phyloP scores from a whole-genome alignment of 2,329 filamentous ascomycete genomes.

The Fusarium verrucosum region DNA sequence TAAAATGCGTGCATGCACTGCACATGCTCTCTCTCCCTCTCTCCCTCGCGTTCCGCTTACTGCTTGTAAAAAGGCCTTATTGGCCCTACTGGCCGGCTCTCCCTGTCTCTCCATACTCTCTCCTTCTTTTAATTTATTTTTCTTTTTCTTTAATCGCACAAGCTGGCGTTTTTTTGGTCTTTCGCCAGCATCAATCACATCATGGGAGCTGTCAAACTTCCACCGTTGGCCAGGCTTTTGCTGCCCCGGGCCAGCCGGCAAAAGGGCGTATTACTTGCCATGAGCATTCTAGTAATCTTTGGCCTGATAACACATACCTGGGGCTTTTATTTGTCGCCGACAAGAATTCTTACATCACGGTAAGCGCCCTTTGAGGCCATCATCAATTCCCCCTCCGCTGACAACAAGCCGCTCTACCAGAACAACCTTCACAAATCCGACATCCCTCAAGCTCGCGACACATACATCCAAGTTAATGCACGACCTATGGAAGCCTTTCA shows the following conservation, averaged over 20 bases:
- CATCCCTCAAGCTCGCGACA: neutral
- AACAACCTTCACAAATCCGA: neutral
- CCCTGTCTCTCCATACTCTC: neutral
- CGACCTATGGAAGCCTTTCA: constrained; percentile 28
- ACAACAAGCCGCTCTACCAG: neutral
- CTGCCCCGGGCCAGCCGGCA: constrained; percentile 7
- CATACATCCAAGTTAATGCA: constrained; percentile 20
- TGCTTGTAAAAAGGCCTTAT: neutral
- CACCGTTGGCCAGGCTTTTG: neutral
- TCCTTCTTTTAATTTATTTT: neutral
- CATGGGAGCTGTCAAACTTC: neutral
- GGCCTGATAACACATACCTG: constrained; percentile 7
- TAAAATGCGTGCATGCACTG: neutral
- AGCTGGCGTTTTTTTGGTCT: neutral
- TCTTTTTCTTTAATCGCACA: neutral
- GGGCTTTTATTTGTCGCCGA: constrained; percentile 7
- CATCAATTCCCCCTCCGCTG: too few relatives aligned
- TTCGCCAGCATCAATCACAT: neutral
- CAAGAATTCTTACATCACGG: neutral
- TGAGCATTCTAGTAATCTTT: constrained; percentile 6
- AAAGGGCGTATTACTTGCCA: constrained; percentile 7
- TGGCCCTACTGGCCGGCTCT: neutral
- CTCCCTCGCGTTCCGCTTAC: neutral
- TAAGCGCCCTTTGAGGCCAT: neutral
- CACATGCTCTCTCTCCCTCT: neutral